Evolutionary conservation across 2,329 filamentous ascomycete species (phyloP), one percentile per base, ranked within the genome.

Genomic region (Aureobasidium pullulans): DNA sequence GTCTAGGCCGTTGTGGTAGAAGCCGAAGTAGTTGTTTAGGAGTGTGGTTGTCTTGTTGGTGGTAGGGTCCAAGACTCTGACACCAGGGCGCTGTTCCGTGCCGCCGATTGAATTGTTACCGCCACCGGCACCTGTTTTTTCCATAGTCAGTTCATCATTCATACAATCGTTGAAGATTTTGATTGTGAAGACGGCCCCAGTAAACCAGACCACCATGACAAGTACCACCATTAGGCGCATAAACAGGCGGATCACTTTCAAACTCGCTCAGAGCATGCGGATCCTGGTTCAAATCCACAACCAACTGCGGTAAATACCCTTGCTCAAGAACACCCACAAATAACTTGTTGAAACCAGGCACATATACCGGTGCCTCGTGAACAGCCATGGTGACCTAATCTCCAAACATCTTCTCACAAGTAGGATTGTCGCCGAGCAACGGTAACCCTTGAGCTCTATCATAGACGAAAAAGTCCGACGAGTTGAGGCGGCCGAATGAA

Each of bases 1-100:
- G 65, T 78, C 74, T 49, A 76, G 64, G 23, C 67, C 70, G 64
- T 70, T 73, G 66, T 78, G 74, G 67, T 77, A 75, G 65, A 72
- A 75, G 32, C 77, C 77, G 48, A 74, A 76, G 66, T 73, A 79
- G 64, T 74, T 77, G 60, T 76, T 78, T 9, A 80, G 61, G 23
- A 80, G 66, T 4, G 68, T 71, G 8, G 67, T 67, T 3, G 75
- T 73, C 10, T 70, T 67, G 65, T 75, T 75, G 4, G 77, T 79
- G 68, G 66, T 1, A 73, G 76, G 62, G 79, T 75, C 15, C 79
- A 69, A 11, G 5, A 71, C 73, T 6, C 75, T 69, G 49, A 80
- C 70, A 1, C 71, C 72, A 0, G 73, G 70, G 42, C 73, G 70
- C 61, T 77, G 71, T 64, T 75, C 69, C 4, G 62, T 66, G 32